Evolutionary conservation across 1,284 basidiomycete genomes (phyloP).

Genomic region (Coniophora puteana): DNA sequence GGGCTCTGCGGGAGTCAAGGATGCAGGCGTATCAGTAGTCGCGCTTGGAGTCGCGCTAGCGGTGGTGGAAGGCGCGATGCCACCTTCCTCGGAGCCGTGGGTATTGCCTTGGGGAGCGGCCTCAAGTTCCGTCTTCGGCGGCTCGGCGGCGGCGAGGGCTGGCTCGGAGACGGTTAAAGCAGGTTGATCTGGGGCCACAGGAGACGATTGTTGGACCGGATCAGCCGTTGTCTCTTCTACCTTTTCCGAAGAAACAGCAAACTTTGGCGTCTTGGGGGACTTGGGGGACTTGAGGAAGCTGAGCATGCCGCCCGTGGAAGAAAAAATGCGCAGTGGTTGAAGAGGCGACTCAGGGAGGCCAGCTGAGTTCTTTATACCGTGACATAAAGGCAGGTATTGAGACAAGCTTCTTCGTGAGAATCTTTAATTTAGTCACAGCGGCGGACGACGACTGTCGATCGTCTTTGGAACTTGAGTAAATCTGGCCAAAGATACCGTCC

Average conservation of each 20-base stretch:
- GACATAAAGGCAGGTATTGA: neutral
- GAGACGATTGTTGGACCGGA: too few relatives aligned
- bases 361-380: neutral
- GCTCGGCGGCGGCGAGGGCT: neutral
- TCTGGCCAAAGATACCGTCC: too few relatives aligned
- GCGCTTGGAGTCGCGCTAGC: neutral
- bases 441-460: too few relatives aligned
- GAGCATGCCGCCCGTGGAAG: slow-evolving; percentile 16
- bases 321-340: neutral
- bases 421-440: too few relatives aligned
- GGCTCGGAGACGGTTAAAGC: slow-evolving; percentile 1
- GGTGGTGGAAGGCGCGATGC: neutral
- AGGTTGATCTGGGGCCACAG: neutral
- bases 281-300: slow-evolving; percentile 22
- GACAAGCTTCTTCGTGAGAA: slow-evolving; percentile 3
- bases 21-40: slow-evolving; percentile 1
- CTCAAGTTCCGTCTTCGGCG: neutral
- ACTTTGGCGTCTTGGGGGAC: slow-evolving; percentile 13
- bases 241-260: neutral
- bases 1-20: slow-evolving; percentile 19
- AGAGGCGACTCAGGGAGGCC: neutral
- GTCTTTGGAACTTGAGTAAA: too few relatives aligned
- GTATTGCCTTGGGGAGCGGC: slow-evolving; percentile 1
- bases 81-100: too few relatives aligned
- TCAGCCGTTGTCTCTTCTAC: neutral